Conservation (phyloP, 2,329 filamentous ascomycete species). For the Diplodia scrobiculata region DNA sequence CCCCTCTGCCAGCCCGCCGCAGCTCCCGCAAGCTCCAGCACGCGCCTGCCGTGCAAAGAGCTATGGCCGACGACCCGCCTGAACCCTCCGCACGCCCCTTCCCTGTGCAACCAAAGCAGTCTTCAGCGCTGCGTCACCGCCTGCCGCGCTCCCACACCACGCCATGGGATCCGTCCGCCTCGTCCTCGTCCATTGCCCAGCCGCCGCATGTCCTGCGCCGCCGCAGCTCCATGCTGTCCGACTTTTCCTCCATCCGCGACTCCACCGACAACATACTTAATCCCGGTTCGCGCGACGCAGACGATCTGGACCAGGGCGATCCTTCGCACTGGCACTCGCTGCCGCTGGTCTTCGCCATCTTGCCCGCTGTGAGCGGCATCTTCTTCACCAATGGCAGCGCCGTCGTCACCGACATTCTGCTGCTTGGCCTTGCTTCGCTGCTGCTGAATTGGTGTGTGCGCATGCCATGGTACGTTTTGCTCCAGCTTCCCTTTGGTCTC, state of each 20-base stretch:
- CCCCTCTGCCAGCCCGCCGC: no score
- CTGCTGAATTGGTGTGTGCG: constrained; percentile 93
- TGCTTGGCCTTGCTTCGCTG: constrained; percentile 76
- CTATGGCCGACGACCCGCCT: constrained; percentile 37
- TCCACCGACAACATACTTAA: constrained; percentile 72
- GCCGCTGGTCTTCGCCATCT: constrained; percentile 79
- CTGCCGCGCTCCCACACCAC: neutral
- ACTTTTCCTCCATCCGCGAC: constrained; percentile 67
- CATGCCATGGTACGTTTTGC: constrained; percentile 71
- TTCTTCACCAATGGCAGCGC: constrained; percentile 82
- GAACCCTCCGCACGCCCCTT: neutral
- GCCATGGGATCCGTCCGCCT: constrained; percentile 11
- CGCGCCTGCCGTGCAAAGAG: neutral
- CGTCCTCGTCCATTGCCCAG: constrained; percentile 31
- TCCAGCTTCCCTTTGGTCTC: neutral
- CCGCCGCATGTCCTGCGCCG: constrained; percentile 50
- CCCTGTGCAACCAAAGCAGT: constrained; percentile 6
- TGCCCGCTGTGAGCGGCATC: constrained; percentile 82
- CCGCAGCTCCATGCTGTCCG: constrained; percentile 77
- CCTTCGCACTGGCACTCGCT: constrained; percentile 73
- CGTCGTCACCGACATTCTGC: constrained; percentile 80
- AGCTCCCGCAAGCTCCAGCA: neutral
- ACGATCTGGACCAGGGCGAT: constrained; percentile 50
- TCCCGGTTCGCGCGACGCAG: constrained; percentile 39
- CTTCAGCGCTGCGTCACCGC: constrained; percentile 16